A percentile compares a stretch with the other conserved stretches of the same genome.
phyloP scores from a whole-genome alignment of 805 yeast species.

The Yarrowia deformans region DNA sequence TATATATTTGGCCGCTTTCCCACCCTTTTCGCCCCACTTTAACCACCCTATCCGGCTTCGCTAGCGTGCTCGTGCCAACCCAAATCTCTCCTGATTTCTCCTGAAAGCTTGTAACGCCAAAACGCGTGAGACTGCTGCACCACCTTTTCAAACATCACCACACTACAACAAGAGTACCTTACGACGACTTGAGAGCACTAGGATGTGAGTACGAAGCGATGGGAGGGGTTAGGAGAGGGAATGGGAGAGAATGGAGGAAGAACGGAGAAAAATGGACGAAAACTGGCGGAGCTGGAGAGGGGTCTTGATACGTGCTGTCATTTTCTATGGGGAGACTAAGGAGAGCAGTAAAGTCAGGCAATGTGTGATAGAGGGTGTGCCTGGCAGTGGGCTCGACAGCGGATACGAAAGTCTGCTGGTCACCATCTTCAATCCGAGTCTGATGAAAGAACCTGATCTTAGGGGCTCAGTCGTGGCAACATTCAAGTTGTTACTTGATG shows the following conservation, averaged over 20 bases:
- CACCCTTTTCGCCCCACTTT: too few relatives aligned
- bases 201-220: conserved; percentile 2
- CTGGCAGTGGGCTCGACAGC: too few relatives aligned
- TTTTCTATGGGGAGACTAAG: too few relatives aligned
- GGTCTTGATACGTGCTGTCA: neutral
- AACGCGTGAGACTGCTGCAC: conserved; percentile 33
- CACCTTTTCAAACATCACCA: conserved; percentile 6
- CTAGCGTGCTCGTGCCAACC: neutral
- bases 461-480: too few relatives aligned
- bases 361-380: too few relatives aligned
- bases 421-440: too few relatives aligned
- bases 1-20: too few relatives aligned
- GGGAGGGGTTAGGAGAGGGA: neutral
- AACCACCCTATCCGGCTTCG: too few relatives aligned
- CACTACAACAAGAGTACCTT: neutral
- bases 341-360: too few relatives aligned
- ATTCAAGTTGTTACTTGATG: too few relatives aligned
- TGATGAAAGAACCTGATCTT: too few relatives aligned
- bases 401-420: too few relatives aligned
- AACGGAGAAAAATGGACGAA: neutral
- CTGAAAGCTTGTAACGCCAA: conserved; percentile 26
- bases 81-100: conserved; percentile 31
- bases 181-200: conserved; percentile 13
- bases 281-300: neutral
- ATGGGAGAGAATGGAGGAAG: neutral